phyloP scores from a whole-genome alignment of 768 basidiomycete genomes.

The Amanita phalloides region DNA sequence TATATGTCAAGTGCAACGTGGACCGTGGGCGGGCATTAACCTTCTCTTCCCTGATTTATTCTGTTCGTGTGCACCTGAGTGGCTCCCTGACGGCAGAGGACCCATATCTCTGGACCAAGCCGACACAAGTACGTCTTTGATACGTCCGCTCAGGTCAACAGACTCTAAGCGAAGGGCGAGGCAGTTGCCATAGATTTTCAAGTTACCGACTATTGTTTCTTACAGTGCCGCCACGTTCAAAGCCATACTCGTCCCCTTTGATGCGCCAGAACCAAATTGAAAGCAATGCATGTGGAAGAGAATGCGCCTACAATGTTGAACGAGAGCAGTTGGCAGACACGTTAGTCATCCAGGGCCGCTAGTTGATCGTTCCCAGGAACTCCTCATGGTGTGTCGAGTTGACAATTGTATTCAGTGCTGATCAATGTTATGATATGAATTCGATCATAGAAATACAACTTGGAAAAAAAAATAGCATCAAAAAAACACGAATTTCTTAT shows the following conservation, averaged over 20 bases:
- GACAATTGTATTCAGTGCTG: background rate
- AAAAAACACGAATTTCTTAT: background rate
- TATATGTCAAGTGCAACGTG: constrained; percentile 1
- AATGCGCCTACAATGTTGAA: background rate
- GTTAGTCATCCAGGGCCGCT: background rate
- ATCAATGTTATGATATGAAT: background rate
- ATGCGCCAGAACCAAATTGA: background rate
- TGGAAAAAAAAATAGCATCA: background rate
- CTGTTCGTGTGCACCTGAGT: background rate
- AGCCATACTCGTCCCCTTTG: background rate
- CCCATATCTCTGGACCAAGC: background rate
- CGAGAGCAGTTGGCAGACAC: background rate
- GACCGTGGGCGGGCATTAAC: background rate
- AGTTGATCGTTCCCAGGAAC: background rate
- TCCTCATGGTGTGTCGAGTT: background rate
- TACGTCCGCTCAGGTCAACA: background rate
- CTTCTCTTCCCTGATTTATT: background rate
- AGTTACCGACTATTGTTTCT: background rate
- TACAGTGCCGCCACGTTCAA: background rate
- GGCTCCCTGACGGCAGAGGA: background rate
- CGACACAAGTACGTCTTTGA: background rate
- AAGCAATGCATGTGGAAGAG: background rate
- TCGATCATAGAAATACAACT: background rate
- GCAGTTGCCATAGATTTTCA: background rate
- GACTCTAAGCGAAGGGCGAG: background rate